Evolutionary conservation across 345 rosid genomes (phyloP), one percentile per base, ranked within the genome.

Genomic region (Kandelia obovata): DNA sequence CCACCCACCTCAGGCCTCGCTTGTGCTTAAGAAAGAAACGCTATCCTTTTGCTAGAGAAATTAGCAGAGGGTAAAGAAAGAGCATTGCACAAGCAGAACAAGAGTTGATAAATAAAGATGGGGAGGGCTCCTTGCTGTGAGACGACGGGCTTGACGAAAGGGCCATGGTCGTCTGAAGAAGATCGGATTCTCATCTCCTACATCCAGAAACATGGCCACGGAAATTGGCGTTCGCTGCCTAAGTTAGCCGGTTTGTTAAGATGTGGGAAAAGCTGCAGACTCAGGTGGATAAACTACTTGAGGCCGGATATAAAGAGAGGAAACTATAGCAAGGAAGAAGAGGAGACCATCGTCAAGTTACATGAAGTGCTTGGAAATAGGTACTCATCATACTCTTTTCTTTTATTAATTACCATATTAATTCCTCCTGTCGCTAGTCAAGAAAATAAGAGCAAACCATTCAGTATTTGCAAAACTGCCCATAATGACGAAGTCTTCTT

Each of bases 51-150:
- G 49, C 49, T 2, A 3, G 49, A 43, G 49, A 43, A 43, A 43
- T 13, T 43, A 11, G 49, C 49, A 43, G 49, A 43, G 49, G 5
- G 49, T 43, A 43, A 3, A 15, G 19, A 3, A 11, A 56, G 30
- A 23, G 25, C 25, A 21, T 21, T 56, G 6, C 30, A 2, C 17
- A 56, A 5, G 28, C 16, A 25, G 59, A 23, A 17, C 15, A 27
- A 27, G 71, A 15, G 28, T 23, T 13, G 25, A 23, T 56, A 23
- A 56, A 56, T 56, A 56, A 23, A 81, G 58, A 92, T 90, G 98
- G 98, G 64, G 73, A 86, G 98, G 80, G 90, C 92, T 82, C 98
- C 97, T 67, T 90, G 96, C 71, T 90, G 98, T 62, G 90, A 87
- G 73, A 86, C 90, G 79, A 81, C 76, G 86, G 96, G 98, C 5